These are phyloP conservation scores for Leishmania tarentolae DNA, from an alignment of 208 protist species.

Conservation along the genomic window DNA sequence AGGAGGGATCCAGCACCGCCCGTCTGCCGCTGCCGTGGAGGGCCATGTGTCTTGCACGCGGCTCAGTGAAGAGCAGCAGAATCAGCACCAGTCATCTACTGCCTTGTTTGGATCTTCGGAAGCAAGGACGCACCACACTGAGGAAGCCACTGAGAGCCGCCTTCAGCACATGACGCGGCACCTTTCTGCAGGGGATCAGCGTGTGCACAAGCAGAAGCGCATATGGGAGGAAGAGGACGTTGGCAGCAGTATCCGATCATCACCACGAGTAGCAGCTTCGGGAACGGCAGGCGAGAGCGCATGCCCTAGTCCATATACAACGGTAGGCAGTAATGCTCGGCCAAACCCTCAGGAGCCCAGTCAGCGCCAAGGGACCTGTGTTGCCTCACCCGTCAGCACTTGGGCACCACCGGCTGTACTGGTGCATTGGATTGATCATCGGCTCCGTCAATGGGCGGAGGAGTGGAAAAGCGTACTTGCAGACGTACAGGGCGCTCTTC, in stretches of 20 bases:
- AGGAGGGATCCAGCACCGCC: not conserved
- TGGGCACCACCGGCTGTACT: constrained; percentile 10
- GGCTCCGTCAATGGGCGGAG: constrained; percentile 7
- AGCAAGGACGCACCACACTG: constrained; percentile 3
- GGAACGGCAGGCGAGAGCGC: not conserved
- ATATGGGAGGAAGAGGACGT: not conserved
- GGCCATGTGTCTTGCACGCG: not conserved
- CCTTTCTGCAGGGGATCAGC: not conserved
- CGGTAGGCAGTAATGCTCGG: not conserved
- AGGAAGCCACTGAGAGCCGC: constrained; percentile 4
- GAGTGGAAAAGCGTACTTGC: constrained; percentile 17
- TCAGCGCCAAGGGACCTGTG: not conserved
- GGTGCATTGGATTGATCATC: constrained; percentile 13
- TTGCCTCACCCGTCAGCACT: not conserved
- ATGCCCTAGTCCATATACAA: not conserved
- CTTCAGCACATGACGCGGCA: constrained; percentile 10
- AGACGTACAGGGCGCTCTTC: constrained; percentile 18
- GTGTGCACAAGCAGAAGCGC: constrained; percentile 2
- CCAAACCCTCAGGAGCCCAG: not conserved
- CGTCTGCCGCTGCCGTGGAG: not conserved
- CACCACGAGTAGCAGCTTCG: not conserved
- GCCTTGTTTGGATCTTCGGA: not conserved
- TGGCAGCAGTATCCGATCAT: not conserved
- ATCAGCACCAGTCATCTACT: not conserved
- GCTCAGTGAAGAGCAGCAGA: not conserved